A percentile compares a stretch with the other conserved stretches of the same genome.
phyloP scores from a whole-genome alignment of 331 rosid genomes.

The Malus hybrid region DNA sequence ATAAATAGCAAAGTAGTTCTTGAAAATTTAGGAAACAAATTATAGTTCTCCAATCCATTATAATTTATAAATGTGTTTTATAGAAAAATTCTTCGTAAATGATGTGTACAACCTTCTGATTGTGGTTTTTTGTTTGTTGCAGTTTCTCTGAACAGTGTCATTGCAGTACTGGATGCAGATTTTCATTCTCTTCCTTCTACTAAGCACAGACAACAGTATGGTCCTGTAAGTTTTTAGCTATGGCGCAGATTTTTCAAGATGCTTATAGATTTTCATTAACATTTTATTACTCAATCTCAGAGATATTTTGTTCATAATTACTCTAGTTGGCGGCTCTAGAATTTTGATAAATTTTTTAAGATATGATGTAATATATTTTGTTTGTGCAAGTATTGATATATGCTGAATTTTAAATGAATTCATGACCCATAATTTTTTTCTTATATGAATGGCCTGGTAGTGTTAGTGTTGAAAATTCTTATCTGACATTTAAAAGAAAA shows the following conservation, averaged over 20 bases:
- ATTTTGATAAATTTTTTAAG: not conserved
- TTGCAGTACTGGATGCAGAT: conserved; percentile 93
- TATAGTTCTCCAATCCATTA: not conserved
- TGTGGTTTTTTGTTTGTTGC: conserved; percentile 22
- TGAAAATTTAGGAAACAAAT: not conserved
- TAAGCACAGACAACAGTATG: conserved; percentile 91
- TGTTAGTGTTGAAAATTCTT: no score
- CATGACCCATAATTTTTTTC: not conserved
- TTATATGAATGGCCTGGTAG: no score
- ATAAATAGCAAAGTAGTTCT: not conserved
- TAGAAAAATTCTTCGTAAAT: not conserved
- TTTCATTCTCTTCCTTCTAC: conserved; percentile 93
- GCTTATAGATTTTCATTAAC: not conserved
- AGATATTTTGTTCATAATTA: not conserved
- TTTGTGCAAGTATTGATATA: not conserved
- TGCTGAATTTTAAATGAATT: not conserved
- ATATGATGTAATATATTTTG: not conserved
- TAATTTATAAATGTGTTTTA: conserved; percentile 3
- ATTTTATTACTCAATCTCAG: not conserved
- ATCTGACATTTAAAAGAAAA: no score
- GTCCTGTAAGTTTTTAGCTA: conserved; percentile 60
- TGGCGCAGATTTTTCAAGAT: not conserved
- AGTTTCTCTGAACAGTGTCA: conserved; percentile 83
- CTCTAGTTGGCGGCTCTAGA: not conserved
- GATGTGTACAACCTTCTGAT: conserved; percentile 13